Evolutionary conservation across 2,329 filamentous ascomycete species (phyloP).

Genomic region (Xylaria sp.): DNA sequence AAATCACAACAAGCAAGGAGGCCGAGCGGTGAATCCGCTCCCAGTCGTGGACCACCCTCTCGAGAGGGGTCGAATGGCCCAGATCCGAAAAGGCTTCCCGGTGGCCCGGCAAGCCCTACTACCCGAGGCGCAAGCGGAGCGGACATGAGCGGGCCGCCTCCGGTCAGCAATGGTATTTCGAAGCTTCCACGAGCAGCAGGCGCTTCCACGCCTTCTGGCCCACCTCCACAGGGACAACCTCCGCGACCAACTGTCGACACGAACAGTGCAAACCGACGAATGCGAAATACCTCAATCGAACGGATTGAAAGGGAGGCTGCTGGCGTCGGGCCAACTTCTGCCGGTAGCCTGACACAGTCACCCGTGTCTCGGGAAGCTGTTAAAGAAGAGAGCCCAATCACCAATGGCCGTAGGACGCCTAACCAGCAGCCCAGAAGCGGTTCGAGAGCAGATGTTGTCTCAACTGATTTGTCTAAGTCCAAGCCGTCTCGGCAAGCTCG

Average conservation of each 20-base stretch:
- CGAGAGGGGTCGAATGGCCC: constrained; percentile 66
- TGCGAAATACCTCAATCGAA: constrained; percentile 63
- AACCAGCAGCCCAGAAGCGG: constrained; percentile 60
- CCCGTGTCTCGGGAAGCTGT: constrained; percentile 57
- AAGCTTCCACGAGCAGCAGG: constrained; percentile 56
- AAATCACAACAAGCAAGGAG: constrained; percentile 55
- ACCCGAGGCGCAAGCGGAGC: constrained; percentile 57
- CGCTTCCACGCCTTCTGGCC: constrained; percentile 58
- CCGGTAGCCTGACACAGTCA: constrained; percentile 54
- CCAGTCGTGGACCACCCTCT: constrained; percentile 54
- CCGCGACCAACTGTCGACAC: constrained; percentile 60
- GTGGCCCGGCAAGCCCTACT: constrained; percentile 51
- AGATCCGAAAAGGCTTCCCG: constrained; percentile 60
- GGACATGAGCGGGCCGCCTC: constrained; percentile 53
- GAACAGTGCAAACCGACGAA: constrained; percentile 54
- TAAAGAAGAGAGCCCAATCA: constrained; percentile 62
- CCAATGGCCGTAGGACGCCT: constrained; percentile 73
- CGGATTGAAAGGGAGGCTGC: constrained; percentile 53
- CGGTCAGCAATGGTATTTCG: constrained; percentile 50
- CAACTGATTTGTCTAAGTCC: constrained; percentile 54
- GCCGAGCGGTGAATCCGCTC: constrained; percentile 54
- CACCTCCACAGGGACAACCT: constrained; percentile 66
- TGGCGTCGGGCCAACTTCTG: constrained; percentile 53
- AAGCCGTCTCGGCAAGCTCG: constrained; percentile 64
- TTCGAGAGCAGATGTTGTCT: constrained; percentile 53